Evolutionary conservation across 2,329 filamentous ascomycete species (phyloP), one percentile per base, ranked within the genome.

Genomic region (Paracoccidioides brasiliensis): DNA sequence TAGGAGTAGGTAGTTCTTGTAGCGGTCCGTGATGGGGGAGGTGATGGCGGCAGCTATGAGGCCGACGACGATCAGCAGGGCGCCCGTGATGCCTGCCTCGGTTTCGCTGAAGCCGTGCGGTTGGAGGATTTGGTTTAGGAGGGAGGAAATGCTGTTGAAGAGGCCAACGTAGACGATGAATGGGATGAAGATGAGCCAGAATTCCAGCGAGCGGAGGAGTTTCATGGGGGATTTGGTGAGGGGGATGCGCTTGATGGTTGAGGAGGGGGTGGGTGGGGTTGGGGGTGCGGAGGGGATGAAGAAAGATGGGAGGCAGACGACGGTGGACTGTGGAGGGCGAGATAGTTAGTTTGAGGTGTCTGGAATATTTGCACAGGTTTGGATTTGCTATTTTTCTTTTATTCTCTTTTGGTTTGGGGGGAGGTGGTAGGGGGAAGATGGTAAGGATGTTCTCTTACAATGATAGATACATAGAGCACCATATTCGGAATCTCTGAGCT

Each of bases 101-200:
- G 85, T 85, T 68, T 95, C 86, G 57, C 75, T 80, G 78, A 89
- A 95, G 64, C 82, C 86, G 72, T 96, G 91, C 0, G 93, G 93
- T 42, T 81, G 76, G 60, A 97, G 80, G 67, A 97, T 88, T 67
- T 96, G 91, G 74, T 91, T 95, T 8, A 97, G 78, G 1, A 97
- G 80, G 1, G 86, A 86, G 52, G 90, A 94, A 61, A 90, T 76
- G 62, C 86, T 86, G 77, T 97, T 97, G 82, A 98, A 98, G 74
- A 93, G 85, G 64, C 86, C 90, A 58, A 95, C 88, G 70, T 90
- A 95, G 64, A 90, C 72, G 60, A 80, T 74, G 72, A 91, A 97
- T n/a, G 90, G 85, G 57, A 90, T 64, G 58, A 90, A 75, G 61
- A 96, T 72, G 59, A 95, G 79, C 79, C 84, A 95, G 70, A 95